These are phyloP conservation scores for Incumbomyces lentus DNA, from an alignment of 2,329 filamentous ascomycete genomes.

Conservation along the genomic window DNA sequence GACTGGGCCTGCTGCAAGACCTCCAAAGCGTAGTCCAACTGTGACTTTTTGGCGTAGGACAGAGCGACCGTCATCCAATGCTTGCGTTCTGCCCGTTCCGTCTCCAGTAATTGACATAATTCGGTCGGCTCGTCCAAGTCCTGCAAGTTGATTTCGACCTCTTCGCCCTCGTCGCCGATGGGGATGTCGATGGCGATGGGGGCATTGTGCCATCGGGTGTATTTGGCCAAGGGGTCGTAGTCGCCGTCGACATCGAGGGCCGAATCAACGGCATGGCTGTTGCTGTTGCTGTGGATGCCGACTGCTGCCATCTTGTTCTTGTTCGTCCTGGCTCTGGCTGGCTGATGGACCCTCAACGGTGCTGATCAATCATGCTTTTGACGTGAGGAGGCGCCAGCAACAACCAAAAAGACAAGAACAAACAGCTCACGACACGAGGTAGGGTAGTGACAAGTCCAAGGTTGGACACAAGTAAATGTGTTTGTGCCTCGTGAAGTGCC, in stretches of 20 bases:
- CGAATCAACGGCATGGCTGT: not conserved
- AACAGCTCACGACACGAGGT: too few species aligned
- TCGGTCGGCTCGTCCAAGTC: constrained; percentile 90
- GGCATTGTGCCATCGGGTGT: constrained; percentile 5
- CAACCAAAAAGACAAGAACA: too few species aligned
- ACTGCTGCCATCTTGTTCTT: constrained; percentile 4
- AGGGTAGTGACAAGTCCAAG: too few species aligned
- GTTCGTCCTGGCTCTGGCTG: too few species aligned
- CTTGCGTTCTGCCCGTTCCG: constrained; percentile 78
- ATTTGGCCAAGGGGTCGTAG: constrained; percentile 4
- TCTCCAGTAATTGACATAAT: constrained; percentile 87
- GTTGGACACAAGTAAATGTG: too few species aligned
- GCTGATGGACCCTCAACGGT: too few species aligned
- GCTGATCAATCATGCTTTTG: too few species aligned
- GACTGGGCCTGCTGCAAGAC: constrained; percentile 62
- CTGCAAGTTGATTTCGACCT: constrained; percentile 88
- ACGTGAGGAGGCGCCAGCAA: too few species aligned
- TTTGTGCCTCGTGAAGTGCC: too few species aligned
- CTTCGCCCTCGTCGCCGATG: constrained; percentile 51
- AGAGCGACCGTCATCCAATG: constrained; percentile 98
- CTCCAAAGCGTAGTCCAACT: constrained; percentile 71
- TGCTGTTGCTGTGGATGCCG: not conserved
- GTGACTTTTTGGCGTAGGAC: constrained; percentile 91
- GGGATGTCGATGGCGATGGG: constrained; percentile 55
- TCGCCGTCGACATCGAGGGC: constrained; percentile 1